phyloP scores from a whole-genome alignment of 176 grass and related monocot species.

The Ensete glaucum region DNA sequence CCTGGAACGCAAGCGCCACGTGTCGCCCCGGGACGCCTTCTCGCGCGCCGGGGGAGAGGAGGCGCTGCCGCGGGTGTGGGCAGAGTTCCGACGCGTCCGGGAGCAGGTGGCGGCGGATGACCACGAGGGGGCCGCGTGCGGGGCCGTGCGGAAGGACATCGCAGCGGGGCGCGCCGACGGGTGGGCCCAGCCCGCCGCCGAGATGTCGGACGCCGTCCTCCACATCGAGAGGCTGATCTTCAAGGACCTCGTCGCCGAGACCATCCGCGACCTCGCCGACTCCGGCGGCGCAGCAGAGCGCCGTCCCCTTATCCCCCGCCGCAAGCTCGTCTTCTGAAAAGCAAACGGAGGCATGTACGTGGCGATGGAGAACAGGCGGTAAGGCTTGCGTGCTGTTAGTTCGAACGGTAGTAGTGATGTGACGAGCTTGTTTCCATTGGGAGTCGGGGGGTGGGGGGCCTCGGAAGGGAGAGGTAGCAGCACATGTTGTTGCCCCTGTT shows the following conservation, averaged over 20 bases:
- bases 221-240: constrained; percentile 79
- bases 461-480: no score
- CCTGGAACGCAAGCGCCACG: constrained; percentile 37
- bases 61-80: constrained; percentile 39
- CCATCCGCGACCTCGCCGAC: constrained; percentile 66
- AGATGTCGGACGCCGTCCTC: constrained; percentile 51
- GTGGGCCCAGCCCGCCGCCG: constrained; percentile 24
- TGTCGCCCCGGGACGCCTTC: constrained; percentile 41
- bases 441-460: no score
- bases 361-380: no score
- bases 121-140: constrained; percentile 28
- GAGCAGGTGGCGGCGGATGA: constrained; percentile 30
- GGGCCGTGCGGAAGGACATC: constrained; percentile 55
- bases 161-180: constrained; percentile 3
- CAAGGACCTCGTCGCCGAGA: constrained; percentile 79
- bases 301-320: constrained; percentile 27
- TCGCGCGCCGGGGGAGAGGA: constrained; percentile 1
- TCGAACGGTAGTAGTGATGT: no score
- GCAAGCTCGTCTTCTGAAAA: constrained; percentile 71
- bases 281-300: neutral
- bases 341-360: no score
- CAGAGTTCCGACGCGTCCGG: constrained; percentile 30
- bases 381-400: no score
- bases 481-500: no score
- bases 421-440: no score